Conservation (phyloP, 495 filamentous ascomycete genomes). For the Aspergillus carlsbadensis region DNA sequence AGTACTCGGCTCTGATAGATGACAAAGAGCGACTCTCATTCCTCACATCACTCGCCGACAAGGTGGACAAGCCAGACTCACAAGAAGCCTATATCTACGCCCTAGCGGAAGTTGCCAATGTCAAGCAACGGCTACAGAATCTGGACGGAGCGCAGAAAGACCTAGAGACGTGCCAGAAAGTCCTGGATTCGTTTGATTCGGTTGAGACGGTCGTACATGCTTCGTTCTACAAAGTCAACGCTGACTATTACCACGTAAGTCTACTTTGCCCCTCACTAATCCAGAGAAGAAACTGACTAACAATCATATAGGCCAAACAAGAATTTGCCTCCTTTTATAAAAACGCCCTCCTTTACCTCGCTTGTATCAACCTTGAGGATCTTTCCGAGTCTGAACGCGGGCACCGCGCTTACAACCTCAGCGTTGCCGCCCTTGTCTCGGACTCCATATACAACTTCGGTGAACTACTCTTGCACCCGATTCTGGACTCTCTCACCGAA, state of each 20-base stretch:
- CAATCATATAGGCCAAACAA: conserved; percentile 59
- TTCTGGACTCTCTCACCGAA: conserved; percentile 76
- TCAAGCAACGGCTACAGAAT: conserved; percentile 76
- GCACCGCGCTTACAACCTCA: conserved; percentile 85
- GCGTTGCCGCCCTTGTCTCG: conserved; percentile 87
- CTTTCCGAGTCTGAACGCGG: conserved; percentile 70
- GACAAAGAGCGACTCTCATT: conserved; percentile 84
- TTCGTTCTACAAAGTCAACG: conserved; percentile 92
- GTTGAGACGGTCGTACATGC: conserved; percentile 97
- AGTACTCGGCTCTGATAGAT: conserved; percentile 50
- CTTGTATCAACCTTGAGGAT: conserved; percentile 82
- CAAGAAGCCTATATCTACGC: conserved; percentile 98
- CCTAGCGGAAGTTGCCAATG: conserved; percentile 82
- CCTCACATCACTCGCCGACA: conserved; percentile 76
- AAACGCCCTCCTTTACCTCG: conserved; percentile 96
- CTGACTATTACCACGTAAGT: conserved; percentile 83
- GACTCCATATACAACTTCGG: conserved; percentile 99
- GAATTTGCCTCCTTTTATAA: conserved; percentile 96
- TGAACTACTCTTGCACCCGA: conserved; percentile 95
- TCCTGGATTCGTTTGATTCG: conserved; percentile 87
- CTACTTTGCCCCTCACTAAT: not conserved
- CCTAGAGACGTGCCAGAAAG: conserved; percentile 80
- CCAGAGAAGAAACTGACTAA: not conserved
- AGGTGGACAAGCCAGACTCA: conserved; percentile 87
- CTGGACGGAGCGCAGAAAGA: conserved; percentile 76